Evolutionary conservation across 345 rosid species (phyloP), one percentile per base, ranked within the genome.

Genomic region (Pseudoturritis turrita): DNA sequence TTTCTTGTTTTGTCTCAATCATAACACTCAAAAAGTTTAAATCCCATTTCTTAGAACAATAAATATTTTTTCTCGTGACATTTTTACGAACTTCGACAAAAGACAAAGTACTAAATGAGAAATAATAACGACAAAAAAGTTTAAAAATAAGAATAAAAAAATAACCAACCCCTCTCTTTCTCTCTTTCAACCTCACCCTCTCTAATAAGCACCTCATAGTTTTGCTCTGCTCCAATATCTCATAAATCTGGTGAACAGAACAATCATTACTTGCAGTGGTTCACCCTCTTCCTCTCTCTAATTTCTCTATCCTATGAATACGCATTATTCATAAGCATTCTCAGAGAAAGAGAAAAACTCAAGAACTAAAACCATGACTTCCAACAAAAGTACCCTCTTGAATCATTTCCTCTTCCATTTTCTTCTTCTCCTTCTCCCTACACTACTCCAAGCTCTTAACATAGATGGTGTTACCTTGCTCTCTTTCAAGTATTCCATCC

Each of bases 401-500:
- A 31, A 19, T 31, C 22, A 56, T 45, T 56, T 57, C 35, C 26
- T 79, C 70, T 55, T 70, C 10, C 55, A 73, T 53, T 50, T 77
- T 70, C 35, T 77, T 44, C 44, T 72, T 64, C 25, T 72, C 45
- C 40, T 69, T 39, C 21, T 78, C 21, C 58, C 70, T 3, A 53
- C 77, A 58, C 78, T 84, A 65, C 74, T 82, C 23, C 52, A 69
- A 23, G 80, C 87, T 63, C 85, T 89, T 40, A 88, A 78, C 78
- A 69, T 79, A 25, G 89, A 90, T 69, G 93, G 91, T n/a, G 58
- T 86, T 5, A 73, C 68, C 53, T 52, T 90, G 23, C 96, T 90
- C 73, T 85, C 93, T 21, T 86, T 90, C 78, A 90, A 85, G 55
- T 86, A 90, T 39, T 82, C 91, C 19, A 80, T 84, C 69, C 82